Base-by-base conservation (phyloP, 225 moss, liverwort and hornwort genomes). In the Sphagnum contortum region DNA sequence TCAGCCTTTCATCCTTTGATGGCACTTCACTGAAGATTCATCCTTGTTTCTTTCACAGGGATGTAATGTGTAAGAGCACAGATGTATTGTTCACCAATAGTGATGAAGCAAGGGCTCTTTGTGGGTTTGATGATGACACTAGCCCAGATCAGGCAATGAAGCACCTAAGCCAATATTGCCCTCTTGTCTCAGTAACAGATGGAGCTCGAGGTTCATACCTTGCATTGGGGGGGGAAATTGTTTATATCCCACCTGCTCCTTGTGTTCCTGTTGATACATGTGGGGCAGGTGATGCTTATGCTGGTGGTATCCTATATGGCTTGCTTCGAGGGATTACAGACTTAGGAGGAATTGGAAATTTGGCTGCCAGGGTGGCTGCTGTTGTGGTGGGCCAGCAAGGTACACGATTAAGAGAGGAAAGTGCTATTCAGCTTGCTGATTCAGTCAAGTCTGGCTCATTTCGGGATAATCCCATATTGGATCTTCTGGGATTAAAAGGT, bases 281-380 rank as follows among this genome's bases (percentile, higher is more conserved):
- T 74, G 94, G 94, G 69, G 94, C 94, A 65, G 94, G 94, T 55
- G 94, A 94, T 72, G 91, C 94, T 8, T 94, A 94, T 77, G 94
- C 94, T 57, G 94, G 91, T 2, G 91, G 91, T 66, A 59, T 91
- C 29, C 83, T 94, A 2, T 94, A 86, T 64, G 91, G 91, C 64
- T 72, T 94, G 59, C 83, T 94, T 50, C 87, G 85, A 53, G 94
- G 89, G 61, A 78, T 87, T 29, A 83, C 91, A 59, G 82, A 88
- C 44, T 61, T 88, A 2, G 83, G 81, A 73, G 79, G 79, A 49
- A 81, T 94, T 72, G 91, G 94, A 9, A 78, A 88, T 66, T 78
- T 94, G 68, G 94, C 94, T 68, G 94, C 94, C 62, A 80, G 78
- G 74, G 94, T 94, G 60, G 94, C 94, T 55, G 79, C 94, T 49